Base-by-base conservation (phyloP, 345 rosid genomes). In the Gossypium mustelinum region DNA sequence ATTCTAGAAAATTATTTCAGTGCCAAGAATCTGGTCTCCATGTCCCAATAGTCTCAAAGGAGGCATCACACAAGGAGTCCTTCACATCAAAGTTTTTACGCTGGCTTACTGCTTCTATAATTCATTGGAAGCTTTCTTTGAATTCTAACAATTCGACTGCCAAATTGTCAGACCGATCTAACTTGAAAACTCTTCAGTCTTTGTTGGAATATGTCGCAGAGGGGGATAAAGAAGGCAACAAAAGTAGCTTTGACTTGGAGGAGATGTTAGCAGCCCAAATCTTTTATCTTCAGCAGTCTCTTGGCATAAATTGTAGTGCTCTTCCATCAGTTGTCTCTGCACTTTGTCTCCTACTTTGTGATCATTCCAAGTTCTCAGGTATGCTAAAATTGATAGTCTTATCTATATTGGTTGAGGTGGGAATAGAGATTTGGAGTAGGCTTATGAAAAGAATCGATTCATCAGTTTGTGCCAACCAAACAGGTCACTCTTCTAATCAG, bases 51-150 rank as follows among this genome's bases (percentile, higher is more conserved):
- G 55, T 76, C 72, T 41, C 71, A 2, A 82, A 83, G 81, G 85
- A 86, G 78, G 76, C 70, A 65, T 75, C 73, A 62, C 70, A 52
- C 25, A 88, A 86, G 58, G 98, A 94, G 80, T 79, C 83, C 73
- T 81, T 88, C 82, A 76, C 81, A 63, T 87, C 85, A 24, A 94
- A 91, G 78, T 90, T 92, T 70, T 76, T 91, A 66, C 93, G 96
- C n/a, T 93, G 99, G 99, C 86, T 95, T 61, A 74, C 78, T 69
- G 97, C 96, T 75, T 82, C 90, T 10, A 92, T 86, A 75, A 87
- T 93, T 80, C 93, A 81, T 72, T 86, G 90, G 66, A 86, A 85
- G 83, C 87, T 89, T 71, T 85, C 80, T 75, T 57, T 61, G 52
- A 73, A 83, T 71, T 72, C 77, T 77, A 65, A 63, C 75, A 70